Evolutionary conservation across 2,329 filamentous ascomycete genomes (phyloP).

Genomic region (Trichophyton simii): DNA sequence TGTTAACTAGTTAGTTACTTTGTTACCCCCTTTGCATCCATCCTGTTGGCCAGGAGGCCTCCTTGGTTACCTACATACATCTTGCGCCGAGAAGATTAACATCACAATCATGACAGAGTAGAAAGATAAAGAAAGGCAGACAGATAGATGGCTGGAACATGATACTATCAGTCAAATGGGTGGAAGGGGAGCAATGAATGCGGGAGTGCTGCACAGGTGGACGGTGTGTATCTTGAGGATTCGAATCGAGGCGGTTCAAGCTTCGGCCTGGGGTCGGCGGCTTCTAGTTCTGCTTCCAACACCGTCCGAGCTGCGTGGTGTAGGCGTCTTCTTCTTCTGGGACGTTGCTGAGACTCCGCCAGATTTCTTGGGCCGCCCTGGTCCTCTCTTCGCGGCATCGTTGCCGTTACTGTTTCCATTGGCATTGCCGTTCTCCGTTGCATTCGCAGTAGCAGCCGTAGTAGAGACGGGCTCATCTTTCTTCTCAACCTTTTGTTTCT

Average conservation of each 20-base stretch:
- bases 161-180: background rate
- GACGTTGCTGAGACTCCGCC: constrained; percentile 1
- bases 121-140: background rate
- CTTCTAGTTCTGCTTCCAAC: constrained; percentile 30
- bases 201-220: background rate
- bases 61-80: background rate
- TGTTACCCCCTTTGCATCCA: background rate
- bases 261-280: constrained; percentile 21
- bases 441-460: background rate
- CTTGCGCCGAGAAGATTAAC: background rate
- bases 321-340: constrained; percentile 10
- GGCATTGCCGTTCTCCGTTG: constrained; percentile 6
- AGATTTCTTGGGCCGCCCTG: constrained; percentile 22
- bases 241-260: background rate
- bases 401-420: constrained; percentile 12
- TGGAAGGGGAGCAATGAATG: no score
- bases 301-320: constrained; percentile 19
- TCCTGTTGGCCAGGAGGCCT: background rate
- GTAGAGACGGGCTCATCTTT: constrained; percentile 13
- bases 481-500: constrained; percentile 25
- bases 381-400: constrained; percentile 21
- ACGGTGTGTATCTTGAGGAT: background rate
- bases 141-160: background rate
- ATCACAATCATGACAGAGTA: background rate
- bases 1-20: no score